Conservation (phyloP, 2,329 filamentous ascomycete genomes). For the Fusarium decemcellulare region DNA sequence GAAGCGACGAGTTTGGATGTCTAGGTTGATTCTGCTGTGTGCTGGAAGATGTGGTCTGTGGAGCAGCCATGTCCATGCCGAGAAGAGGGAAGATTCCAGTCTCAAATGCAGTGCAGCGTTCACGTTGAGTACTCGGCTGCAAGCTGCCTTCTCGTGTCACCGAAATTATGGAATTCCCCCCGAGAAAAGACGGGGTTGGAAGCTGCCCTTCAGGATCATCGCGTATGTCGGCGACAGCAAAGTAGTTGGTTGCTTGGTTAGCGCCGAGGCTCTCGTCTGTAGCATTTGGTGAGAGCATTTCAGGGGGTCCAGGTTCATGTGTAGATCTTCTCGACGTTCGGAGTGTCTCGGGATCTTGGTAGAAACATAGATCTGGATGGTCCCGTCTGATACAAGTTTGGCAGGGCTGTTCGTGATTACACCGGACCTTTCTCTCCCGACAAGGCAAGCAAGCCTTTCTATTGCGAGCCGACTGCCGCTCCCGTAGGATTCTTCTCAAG, state of each 20-base stretch:
- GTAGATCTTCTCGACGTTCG: not conserved
- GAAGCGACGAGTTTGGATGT: not conserved
- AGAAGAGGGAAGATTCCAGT: slow-evolving; percentile 33
- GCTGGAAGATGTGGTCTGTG: not conserved
- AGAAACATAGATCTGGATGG: slow-evolving; percentile 23
- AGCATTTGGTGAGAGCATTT: not conserved
- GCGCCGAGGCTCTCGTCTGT: not conserved
- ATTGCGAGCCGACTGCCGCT: slow-evolving; percentile 47
- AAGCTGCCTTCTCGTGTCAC: slow-evolving; percentile 14
- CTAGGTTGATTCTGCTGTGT: not conserved
- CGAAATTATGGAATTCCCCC: slow-evolving; percentile 32
- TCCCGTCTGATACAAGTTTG: slow-evolving; percentile 31
- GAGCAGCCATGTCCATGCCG: slow-evolving; percentile 13
- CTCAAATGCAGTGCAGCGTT: slow-evolving; percentile 31
- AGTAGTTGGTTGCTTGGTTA: accelerated
- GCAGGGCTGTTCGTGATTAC: slow-evolving; percentile 27
- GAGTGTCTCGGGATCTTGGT: not conserved
- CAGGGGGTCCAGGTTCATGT: not conserved
- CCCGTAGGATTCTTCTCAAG: slow-evolving; percentile 16
- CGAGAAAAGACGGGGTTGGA: slow-evolving; percentile 19
- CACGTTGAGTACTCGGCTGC: slow-evolving; percentile 13
- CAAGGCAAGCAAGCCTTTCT: slow-evolving; percentile 56
- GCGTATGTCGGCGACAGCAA: accelerated
- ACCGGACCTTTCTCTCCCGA: slow-evolving; percentile 32
- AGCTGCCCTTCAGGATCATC: not conserved